Evolutionary conservation across 139 green algal species (phyloP).

Genomic region (Coelastrella sp.): DNA sequence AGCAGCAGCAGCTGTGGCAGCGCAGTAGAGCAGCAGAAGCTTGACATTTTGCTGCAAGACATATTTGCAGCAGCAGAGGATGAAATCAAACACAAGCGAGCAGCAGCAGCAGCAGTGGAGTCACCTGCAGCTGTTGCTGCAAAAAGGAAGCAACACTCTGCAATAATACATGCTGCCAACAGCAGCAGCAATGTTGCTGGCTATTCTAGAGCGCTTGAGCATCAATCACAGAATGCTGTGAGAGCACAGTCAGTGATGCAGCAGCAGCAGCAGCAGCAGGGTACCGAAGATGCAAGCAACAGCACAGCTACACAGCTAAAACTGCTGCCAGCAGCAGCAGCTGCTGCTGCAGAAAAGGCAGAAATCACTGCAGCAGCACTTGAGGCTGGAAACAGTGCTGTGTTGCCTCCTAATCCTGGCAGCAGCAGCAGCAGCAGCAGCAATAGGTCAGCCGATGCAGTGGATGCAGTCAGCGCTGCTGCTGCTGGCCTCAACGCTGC

Average conservation of each 20-base stretch:
- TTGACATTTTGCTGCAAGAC: not conserved
- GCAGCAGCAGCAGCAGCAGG: not conserved
- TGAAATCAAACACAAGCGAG: not conserved
- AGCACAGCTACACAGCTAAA: too few relatives aligned
- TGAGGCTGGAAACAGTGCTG: not conserved
- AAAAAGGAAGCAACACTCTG: not conserved
- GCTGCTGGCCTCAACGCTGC: not conserved
- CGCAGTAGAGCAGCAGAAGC: not conserved
- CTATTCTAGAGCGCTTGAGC: not conserved
- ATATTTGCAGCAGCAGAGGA: not conserved
- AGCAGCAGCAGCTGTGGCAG: not conserved
- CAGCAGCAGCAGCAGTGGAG: constrained; percentile 9
- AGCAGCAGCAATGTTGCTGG: not conserved
- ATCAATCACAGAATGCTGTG: not conserved
- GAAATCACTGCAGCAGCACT: not conserved
- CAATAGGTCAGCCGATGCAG: not conserved
- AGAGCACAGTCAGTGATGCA: not conserved
- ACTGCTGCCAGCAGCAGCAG: not conserved
- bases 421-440: not conserved
- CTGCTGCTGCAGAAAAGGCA: not conserved
- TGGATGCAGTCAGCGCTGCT: not conserved
- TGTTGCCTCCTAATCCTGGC: not conserved
- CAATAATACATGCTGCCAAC: not conserved
- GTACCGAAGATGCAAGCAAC: too few relatives aligned
- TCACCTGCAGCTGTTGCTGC: not conserved